A percentile compares a stretch with the other conserved stretches of the same genome.
Evolutionary conservation across 495 filamentous ascomycete species (phyloP).

Genomic region (Aspergillus cristatus): DNA sequence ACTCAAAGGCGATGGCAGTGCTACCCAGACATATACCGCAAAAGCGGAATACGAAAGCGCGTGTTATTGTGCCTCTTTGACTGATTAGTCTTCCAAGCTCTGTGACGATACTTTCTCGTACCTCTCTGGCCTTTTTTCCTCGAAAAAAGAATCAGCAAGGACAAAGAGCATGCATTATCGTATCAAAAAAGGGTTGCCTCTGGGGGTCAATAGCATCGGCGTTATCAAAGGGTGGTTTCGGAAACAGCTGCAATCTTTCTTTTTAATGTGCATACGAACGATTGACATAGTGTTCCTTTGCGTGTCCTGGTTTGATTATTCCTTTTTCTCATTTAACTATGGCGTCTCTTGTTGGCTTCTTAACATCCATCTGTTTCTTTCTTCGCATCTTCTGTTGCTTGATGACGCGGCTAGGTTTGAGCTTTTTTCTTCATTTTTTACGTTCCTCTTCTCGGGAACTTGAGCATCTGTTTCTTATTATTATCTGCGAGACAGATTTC

Average conservation of each 20-base stretch:
- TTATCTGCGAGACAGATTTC: too few relatives aligned
- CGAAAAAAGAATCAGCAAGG: neutral
- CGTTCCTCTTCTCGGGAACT: neutral
- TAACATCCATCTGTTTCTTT: neutral
- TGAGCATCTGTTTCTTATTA: neutral
- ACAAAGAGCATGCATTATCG: neutral
- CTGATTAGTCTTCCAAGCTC: constrained; percentile 17
- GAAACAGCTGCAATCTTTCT: constrained; percentile 1
- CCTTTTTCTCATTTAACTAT: neutral
- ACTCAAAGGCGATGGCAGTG: constrained; percentile 13
- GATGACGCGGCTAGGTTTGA: neutral
- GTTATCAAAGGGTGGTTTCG: constrained; percentile 8
- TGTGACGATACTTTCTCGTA: too few relatives aligned
- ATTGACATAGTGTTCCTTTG: constrained; percentile 6
- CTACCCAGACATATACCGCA: constrained; percentile 30
- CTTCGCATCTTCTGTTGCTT: neutral
- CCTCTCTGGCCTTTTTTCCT: too few relatives aligned
- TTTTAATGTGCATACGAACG: constrained; percentile 17
- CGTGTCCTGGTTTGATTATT: constrained; percentile 5
- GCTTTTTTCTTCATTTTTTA: neutral
- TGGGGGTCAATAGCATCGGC: constrained; percentile 9
- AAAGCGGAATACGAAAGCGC: constrained; percentile 29
- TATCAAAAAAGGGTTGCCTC: neutral
- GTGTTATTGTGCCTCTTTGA: constrained; percentile 36
- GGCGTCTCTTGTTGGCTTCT: neutral